Percentiles rank a stretch among this genome's conserved stretches.
Evolutionary conservation across 106 monocot genomes (phyloP).

Genomic region (Phalaenopsis equestris): DNA sequence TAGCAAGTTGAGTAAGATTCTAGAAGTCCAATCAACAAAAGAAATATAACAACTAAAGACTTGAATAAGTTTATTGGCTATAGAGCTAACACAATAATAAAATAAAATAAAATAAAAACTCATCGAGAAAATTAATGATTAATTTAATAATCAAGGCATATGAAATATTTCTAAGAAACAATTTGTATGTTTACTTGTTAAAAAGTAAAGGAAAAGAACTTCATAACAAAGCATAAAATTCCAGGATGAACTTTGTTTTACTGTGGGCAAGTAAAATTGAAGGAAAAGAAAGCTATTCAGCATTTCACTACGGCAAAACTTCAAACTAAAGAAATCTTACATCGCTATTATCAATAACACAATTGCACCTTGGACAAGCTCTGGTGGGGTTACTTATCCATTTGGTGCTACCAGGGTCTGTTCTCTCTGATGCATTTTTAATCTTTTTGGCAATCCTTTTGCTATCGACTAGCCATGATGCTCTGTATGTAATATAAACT

Average conservation of each 20-base stretch:
- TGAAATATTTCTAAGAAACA: not conserved
- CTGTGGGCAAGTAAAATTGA: not conserved
- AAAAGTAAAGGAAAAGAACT: not conserved
- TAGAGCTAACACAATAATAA: not conserved
- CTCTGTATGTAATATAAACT: slow-evolving; percentile 42
- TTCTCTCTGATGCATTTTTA: slow-evolving; percentile 66
- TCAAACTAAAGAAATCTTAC: slow-evolving; percentile 32
- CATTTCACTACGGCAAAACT: not conserved
- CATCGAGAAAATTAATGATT: not conserved
- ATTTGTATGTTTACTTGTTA: not conserved
- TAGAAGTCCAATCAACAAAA: not conserved
- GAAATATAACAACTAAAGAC: not conserved
- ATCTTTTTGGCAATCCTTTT: slow-evolving; percentile 90
- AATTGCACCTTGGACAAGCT: slow-evolving; percentile 70
- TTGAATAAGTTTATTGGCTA: not conserved
- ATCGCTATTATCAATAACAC: slow-evolving; percentile 85
- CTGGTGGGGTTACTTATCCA: slow-evolving; percentile 85
- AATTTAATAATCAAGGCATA: not conserved
- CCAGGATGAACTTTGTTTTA: not conserved
- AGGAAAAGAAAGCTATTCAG: not conserved
- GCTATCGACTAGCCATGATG: slow-evolving; percentile 89
- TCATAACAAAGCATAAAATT: not conserved
- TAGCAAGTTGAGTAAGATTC: not conserved
- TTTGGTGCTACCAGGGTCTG: slow-evolving; percentile 42
- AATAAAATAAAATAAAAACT: not conserved